Evolutionary conservation across 202 grass and related monocot genomes (phyloP), one percentile per base, ranked within the genome.

Genomic region (Setaria italica): DNA sequence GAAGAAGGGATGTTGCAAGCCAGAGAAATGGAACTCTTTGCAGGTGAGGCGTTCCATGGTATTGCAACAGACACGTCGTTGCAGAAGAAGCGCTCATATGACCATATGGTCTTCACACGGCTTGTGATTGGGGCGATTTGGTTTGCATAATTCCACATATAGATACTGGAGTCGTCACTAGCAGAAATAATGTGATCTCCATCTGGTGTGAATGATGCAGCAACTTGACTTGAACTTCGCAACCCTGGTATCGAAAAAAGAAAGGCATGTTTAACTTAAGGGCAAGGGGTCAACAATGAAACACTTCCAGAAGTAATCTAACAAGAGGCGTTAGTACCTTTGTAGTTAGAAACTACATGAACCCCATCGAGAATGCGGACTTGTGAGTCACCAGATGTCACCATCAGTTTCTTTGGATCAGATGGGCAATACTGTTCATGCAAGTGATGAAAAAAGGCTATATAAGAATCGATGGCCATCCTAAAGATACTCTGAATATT

Each of bases 371-470:
- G 89, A 80, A 99, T 92, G 82, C 84, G 88, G 69, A 99, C 83
- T 81, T 96, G 87, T 39, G 92, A 96, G 82, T 99, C 92, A 33
- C 92, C 92, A 68, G 92, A 97, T 76, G 92, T 99, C 67, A 99
- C 94, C 97, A 99, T 92, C 76, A 99, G 59, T 87, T 88, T 96
- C 82, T 90, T 89, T 74, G 79, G 68, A 94, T 99, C 88, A 45
- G 67, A 91, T 77, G 94, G 97, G 74, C 97, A 99, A 87, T 92
- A 99, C 94, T 99, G 90, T 66, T 83, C 68, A 80, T 33, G 17
- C 70, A 89, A 84, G 41, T 3, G 21, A 50, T 46, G 11, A 50
- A 85, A 85, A 49, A 68, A 62, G 3, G 43, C 2, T 74, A 75
- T 68, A 70, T 91, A 80, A 90, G 77, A 89, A 69, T 81, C 53